Percentiles rank a stretch among this genome's conserved stretches.
Conservation (phyloP, 2,329 filamentous ascomycete genomes). For the Fusarium hainanense region DNA sequence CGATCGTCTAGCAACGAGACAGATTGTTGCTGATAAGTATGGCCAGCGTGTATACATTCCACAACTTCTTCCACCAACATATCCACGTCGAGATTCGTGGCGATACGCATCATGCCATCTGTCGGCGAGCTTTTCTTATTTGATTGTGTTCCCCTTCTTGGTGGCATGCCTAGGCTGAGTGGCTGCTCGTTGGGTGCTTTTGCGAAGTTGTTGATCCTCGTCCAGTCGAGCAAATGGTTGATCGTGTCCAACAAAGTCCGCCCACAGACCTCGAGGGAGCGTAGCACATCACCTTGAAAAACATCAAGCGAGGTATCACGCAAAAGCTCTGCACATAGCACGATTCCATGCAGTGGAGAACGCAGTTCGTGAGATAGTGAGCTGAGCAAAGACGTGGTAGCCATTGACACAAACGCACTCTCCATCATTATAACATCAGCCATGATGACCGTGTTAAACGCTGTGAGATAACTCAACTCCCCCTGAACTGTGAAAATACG, state of each 20-base stretch:
- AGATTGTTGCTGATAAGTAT: slow-evolving; percentile 39
- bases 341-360: slow-evolving; percentile 69
- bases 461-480: slow-evolving; percentile 63
- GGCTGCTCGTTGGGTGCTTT: slow-evolving; percentile 5
- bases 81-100: slow-evolving; percentile 47
- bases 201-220: slow-evolving; percentile 61
- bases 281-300: slow-evolving; percentile 60
- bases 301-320: slow-evolving; percentile 60
- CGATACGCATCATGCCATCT: slow-evolving; percentile 34
- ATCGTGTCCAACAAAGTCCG: slow-evolving; percentile 65
- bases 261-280: slow-evolving; percentile 62
- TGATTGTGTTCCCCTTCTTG: neutral
- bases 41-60: slow-evolving; percentile 59
- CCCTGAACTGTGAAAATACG: slow-evolving; percentile 58
- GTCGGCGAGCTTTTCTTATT: neutral
- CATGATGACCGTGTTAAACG: slow-evolving; percentile 67
- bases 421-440: slow-evolving; percentile 63
- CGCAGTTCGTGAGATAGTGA: slow-evolving; percentile 71
- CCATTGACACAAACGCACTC: slow-evolving; percentile 53
- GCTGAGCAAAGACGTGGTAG: slow-evolving; percentile 68
- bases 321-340: slow-evolving; percentile 65
- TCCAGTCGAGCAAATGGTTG: slow-evolving; percentile 64
- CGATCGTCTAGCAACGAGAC: slow-evolving; percentile 11
- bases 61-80: slow-evolving; percentile 59
- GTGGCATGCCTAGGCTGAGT: neutral